These are phyloP conservation scores for Chaetomiaceae sp. DNA, from an alignment of 2,329 filamentous ascomycete genomes.

Conservation along the genomic window DNA sequence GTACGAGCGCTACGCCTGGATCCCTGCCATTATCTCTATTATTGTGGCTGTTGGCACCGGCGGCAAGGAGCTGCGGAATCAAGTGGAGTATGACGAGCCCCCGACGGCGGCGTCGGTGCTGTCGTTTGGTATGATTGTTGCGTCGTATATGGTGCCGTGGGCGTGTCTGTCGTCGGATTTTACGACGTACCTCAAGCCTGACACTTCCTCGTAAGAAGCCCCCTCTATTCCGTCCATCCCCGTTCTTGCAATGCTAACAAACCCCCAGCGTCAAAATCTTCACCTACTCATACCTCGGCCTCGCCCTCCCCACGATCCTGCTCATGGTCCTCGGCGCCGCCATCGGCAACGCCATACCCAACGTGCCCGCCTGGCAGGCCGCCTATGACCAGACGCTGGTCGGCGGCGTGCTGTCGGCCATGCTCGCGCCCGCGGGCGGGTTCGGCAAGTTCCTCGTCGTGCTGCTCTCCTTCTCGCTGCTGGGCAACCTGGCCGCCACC, in stretches of 20 bases:
- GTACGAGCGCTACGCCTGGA: constrained; percentile 55
- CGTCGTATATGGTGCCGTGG: constrained; percentile 61
- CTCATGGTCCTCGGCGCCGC: constrained; percentile 61
- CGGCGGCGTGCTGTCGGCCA: constrained; percentile 56
- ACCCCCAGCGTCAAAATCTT: constrained; percentile 38
- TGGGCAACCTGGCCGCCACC: constrained; percentile 57
- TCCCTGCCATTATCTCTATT: constrained; percentile 52
- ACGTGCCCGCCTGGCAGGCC: constrained; percentile 48
- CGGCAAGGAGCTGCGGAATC: constrained; percentile 45
- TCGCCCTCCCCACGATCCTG: constrained; percentile 50
- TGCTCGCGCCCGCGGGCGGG: constrained; percentile 53
- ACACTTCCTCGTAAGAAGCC: constrained; percentile 43
- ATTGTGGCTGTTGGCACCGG: constrained; percentile 52
- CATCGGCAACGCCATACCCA: constrained; percentile 56
- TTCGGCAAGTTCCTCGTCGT: constrained; percentile 61
- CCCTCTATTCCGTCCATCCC: constrained; percentile 8
- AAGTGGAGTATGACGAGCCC: constrained; percentile 38
- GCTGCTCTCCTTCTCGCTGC: constrained; percentile 51
- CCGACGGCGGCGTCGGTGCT: constrained; percentile 45
- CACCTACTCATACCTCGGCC: constrained; percentile 52
- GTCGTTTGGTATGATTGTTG: constrained; percentile 57
- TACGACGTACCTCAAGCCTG: constrained; percentile 56
- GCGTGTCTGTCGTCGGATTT: constrained; percentile 56
- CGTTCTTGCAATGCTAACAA: background rate
- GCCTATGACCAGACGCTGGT: constrained; percentile 51